Percentiles rank a stretch among this genome's conserved stretches.
These are phyloP conservation scores for Ehretia macrophylla DNA, from an alignment of 257 asterid species.

Conservation along the genomic window DNA sequence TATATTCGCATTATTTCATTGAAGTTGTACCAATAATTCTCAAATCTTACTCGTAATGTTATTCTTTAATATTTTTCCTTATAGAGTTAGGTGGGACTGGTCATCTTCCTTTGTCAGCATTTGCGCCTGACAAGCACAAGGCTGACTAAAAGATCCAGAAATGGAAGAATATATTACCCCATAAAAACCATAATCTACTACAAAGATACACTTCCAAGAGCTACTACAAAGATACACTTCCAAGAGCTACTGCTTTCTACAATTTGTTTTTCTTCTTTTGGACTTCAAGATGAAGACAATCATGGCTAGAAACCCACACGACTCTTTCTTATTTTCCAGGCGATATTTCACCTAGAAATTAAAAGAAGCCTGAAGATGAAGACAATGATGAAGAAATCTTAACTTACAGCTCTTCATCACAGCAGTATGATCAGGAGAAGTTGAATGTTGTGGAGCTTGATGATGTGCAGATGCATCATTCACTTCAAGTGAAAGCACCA, in stretches of 20 bases:
- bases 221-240: no score
- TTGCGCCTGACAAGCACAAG: not conserved
- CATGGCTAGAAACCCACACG: constrained; percentile 48
- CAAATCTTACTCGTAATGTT: no score
- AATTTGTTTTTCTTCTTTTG: not conserved
- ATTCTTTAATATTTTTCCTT: no score
- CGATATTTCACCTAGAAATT: constrained; percentile 57
- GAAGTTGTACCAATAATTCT: no score
- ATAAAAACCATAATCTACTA: not conserved
- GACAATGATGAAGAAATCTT: constrained; percentile 43
- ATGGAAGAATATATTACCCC: not conserved
- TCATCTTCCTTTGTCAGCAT: constrained; percentile 1
- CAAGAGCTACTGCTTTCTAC: not conserved
- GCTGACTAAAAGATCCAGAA: not conserved
- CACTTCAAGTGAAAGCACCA: not conserved
- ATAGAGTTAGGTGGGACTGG: not conserved
- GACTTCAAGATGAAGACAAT: constrained; percentile 37
- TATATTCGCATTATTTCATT: no score
- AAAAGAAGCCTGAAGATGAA: constrained; percentile 42
- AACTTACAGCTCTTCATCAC: constrained; percentile 23
- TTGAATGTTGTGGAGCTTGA: no score
- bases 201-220: not conserved
- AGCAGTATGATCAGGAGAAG: no score
- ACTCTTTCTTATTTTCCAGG: constrained; percentile 67
- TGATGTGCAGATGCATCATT: constrained; percentile 16